Evolutionary conservation across 2,329 filamentous ascomycete genomes (phyloP).

Genomic region (Dothideomycetes sp.): DNA sequence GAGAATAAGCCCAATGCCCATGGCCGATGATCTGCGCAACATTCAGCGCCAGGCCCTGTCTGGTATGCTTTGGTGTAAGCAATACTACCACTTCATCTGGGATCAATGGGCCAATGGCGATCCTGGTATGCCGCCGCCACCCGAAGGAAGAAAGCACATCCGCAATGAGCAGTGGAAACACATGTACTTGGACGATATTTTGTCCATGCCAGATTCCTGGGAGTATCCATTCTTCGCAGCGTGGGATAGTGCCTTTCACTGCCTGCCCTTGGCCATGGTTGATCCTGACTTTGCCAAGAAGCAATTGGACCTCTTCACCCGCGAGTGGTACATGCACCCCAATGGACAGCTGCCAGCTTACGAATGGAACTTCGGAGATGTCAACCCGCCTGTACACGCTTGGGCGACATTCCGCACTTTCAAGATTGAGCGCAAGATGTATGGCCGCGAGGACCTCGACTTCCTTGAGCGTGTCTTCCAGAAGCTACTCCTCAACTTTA

Average conservation of each 20-base stretch:
- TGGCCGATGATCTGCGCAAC: constrained; percentile 86
- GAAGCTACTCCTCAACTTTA: constrained; percentile 91
- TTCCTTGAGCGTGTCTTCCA: constrained; percentile 96
- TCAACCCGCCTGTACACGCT: constrained; percentile 91
- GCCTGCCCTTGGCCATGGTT: constrained; percentile 91
- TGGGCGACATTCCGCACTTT: constrained; percentile 94
- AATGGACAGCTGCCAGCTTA: constrained; percentile 90
- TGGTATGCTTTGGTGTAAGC: constrained; percentile 98
- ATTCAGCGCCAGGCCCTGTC: constrained; percentile 91
- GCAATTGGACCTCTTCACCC: constrained; percentile 87
- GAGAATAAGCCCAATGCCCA: constrained; percentile 81
- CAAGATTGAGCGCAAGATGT: constrained; percentile 97
- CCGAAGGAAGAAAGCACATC: constrained; percentile 64
- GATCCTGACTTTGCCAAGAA: constrained; percentile 98
- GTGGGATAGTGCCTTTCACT: constrained; percentile 96
- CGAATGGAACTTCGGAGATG: constrained; percentile 97
- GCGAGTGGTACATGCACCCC: constrained; percentile 98
- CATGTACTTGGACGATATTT: constrained; percentile 84
- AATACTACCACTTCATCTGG: constrained; percentile 94
- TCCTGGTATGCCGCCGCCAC: constrained; percentile 76
- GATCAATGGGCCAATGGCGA: constrained; percentile 97
- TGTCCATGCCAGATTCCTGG: constrained; percentile 98
- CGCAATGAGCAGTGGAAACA: constrained; percentile 90
- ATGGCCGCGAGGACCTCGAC: constrained; percentile 86
- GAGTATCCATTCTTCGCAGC: constrained; percentile 97